Conservation (phyloP, 139 green algal genomes). For the Chlorella sorokiniana region DNA sequence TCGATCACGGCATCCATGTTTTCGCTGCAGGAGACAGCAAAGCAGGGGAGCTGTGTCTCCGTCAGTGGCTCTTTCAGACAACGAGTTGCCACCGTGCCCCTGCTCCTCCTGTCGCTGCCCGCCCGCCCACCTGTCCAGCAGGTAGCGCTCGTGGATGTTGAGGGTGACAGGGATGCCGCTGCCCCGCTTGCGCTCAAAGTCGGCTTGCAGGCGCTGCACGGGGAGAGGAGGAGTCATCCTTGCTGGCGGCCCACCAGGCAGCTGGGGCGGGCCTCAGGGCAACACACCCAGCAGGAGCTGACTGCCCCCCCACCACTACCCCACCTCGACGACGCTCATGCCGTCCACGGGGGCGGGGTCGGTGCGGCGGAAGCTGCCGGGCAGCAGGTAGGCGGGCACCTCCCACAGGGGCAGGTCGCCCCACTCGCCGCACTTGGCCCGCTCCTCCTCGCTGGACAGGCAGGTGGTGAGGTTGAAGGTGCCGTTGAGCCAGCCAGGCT, state of each 20-base stretch:
- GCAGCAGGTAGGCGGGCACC: neutral
- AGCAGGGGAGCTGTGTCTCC: neutral
- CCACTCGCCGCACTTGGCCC: conserved; percentile 1
- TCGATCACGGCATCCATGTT: neutral
- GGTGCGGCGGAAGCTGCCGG: neutral
- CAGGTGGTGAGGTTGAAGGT: conserved; percentile 8
- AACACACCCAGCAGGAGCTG: neutral
- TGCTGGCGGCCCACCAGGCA: neutral
- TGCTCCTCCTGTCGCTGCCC: too few relatives aligned
- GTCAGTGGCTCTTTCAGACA: too few relatives aligned
- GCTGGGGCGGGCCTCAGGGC: neutral
- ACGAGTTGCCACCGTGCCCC: too few relatives aligned
- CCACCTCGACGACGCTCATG: neutral
- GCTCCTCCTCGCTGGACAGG: neutral
- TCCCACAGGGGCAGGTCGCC: neutral
- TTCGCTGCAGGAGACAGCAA: neutral
- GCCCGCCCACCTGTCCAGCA: neutral
- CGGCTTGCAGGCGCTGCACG: neutral
- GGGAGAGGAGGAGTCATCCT: neutral
- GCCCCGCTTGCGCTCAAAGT: conserved; percentile 9
- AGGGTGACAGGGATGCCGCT: neutral
- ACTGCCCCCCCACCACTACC: neutral
- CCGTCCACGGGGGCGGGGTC: neutral
- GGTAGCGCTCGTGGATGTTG: conserved; percentile 10
- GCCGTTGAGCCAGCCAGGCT: neutral